These are phyloP conservation scores for Silybum marianum DNA, from an alignment of 129 eudicot species.

Conservation along the genomic window DNA sequence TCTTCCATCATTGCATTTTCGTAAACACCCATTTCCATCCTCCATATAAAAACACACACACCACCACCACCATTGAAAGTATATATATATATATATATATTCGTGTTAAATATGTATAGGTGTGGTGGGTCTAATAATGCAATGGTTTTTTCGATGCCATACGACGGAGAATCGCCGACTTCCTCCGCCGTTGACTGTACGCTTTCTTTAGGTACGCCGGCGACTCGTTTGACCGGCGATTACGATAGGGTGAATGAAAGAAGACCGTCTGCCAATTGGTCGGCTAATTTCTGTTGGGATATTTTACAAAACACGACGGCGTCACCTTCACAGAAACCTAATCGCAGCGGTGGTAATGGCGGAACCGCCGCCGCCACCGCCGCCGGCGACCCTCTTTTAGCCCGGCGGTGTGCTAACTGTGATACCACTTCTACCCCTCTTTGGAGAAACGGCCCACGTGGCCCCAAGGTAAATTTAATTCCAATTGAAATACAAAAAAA, in stretches of 20 bases:
- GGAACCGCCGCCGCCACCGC: neutral
- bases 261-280: slow-evolving; percentile 44
- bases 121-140: slow-evolving; percentile 36
- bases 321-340: slow-evolving; percentile 36
- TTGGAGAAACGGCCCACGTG: slow-evolving; percentile 98
- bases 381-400: slow-evolving; percentile 47
- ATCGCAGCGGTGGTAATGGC: slow-evolving; percentile 25
- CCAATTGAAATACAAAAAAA: neutral
- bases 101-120: slow-evolving; percentile 41
- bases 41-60: slow-evolving; percentile 13
- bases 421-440: slow-evolving; percentile 98
- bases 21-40: neutral
- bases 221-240: slow-evolving; percentile 51
- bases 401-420: slow-evolving; percentile 90
- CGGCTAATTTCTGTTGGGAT: slow-evolving; percentile 78
- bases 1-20: slow-evolving; percentile 20
- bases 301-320: slow-evolving; percentile 46
- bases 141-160: slow-evolving; percentile 29
- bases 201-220: slow-evolving; percentile 86
- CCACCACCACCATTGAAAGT: neutral
- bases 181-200: slow-evolving; percentile 84
- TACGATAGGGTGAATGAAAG: slow-evolving; percentile 28
- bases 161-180: slow-evolving; percentile 34
- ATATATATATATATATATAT: neutral
- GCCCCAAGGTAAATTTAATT: slow-evolving; percentile 72